These are phyloP conservation scores for Penicillium silybi DNA, from an alignment of 495 filamentous ascomycete genomes.

Conservation along the genomic window DNA sequence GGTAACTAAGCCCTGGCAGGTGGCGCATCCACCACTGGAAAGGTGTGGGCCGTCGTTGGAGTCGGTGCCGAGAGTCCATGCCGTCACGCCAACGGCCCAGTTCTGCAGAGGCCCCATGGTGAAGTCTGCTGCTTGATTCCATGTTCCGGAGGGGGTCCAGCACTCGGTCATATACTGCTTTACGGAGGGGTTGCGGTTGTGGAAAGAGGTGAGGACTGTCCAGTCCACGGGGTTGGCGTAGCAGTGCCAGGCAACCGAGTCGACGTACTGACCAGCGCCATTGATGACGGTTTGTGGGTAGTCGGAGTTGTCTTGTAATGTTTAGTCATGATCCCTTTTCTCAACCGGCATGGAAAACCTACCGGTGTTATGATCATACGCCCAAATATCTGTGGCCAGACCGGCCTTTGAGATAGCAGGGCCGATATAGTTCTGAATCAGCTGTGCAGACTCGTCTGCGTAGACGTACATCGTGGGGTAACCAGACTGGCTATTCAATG, in stretches of 20 bases:
- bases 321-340: neutral
- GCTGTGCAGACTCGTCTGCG: slow-evolving; percentile 43
- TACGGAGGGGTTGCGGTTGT: slow-evolving; percentile 39
- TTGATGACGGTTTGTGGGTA: slow-evolving; percentile 50
- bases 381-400: slow-evolving; percentile 46
- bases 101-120: slow-evolving; percentile 55
- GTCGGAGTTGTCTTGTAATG: slow-evolving; percentile 25
- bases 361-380: slow-evolving; percentile 57
- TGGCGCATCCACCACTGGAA: slow-evolving; percentile 42
- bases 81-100: slow-evolving; percentile 49
- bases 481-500: slow-evolving; percentile 49
- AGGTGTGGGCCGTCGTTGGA: slow-evolving; percentile 49
- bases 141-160: slow-evolving; percentile 46
- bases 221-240: slow-evolving; percentile 47
- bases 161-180: slow-evolving; percentile 60
- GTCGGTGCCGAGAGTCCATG: slow-evolving; percentile 54
- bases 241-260: slow-evolving; percentile 55
- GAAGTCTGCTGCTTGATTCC: slow-evolving; percentile 50
- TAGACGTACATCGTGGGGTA: slow-evolving; percentile 53
- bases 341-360: neutral
- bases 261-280: slow-evolving; percentile 37
- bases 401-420: slow-evolving; percentile 42
- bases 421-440: slow-evolving; percentile 48
- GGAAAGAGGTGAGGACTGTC: slow-evolving; percentile 47
- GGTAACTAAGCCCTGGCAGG: slow-evolving; percentile 48